Evolutionary conservation across 176 grass and related monocot species (phyloP).

Genomic region (Triticum timopheevii): DNA sequence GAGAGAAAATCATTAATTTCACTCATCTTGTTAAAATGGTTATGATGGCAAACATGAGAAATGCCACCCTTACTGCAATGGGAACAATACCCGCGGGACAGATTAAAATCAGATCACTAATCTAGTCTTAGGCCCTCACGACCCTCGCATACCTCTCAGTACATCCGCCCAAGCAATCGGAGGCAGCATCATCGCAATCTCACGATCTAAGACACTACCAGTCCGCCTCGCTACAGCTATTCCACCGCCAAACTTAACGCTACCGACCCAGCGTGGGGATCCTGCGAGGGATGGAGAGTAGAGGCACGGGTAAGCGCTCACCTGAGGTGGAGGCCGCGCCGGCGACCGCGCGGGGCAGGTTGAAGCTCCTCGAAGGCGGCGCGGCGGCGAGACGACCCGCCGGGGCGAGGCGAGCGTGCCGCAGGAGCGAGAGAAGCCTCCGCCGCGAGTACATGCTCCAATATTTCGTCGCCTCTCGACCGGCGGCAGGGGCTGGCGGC

Average conservation of each 20-base stretch:
- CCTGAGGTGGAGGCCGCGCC: not conserved
- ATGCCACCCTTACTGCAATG: not conserved
- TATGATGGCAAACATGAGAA: not conserved
- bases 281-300: not conserved
- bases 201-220: not conserved
- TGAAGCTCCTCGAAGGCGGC: not conserved
- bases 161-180: not conserved
- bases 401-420: not conserved
- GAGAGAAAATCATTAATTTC: not conserved
- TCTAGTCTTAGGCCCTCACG: not conserved
- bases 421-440: slow-evolving; percentile 8
- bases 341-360: not conserved
- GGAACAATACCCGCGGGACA: not conserved
- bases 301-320: not conserved
- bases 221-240: not conserved
- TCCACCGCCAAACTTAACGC: not conserved
- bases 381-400: not conserved
- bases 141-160: not conserved
- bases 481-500: not conserved
- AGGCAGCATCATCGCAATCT: not conserved
- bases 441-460: not conserved
- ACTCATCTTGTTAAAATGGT: not conserved
- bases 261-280: not conserved
- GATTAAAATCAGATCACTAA: not conserved
- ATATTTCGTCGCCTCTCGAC: not conserved